phyloP scores from a whole-genome alignment of 176 grass and related monocot species.

The Musa schizocarpa region DNA sequence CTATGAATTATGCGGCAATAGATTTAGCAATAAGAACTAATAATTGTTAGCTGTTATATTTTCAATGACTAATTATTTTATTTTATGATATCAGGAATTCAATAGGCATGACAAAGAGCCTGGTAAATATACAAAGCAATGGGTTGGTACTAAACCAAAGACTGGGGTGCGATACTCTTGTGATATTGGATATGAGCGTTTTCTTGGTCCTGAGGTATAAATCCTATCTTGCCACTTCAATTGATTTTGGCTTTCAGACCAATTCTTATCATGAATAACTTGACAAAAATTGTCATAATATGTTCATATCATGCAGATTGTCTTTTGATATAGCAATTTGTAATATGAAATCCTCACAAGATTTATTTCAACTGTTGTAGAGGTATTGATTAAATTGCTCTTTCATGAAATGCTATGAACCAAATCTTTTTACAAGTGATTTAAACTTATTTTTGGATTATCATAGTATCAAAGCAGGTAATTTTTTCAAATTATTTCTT shows the following conservation, averaged over 20 bases:
- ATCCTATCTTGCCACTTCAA: neutral
- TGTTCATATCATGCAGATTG: too few species aligned
- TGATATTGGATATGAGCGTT: constrained; percentile 93
- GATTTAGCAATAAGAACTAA: neutral
- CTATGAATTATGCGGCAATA: neutral
- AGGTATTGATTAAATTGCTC: too few species aligned
- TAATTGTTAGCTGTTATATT: neutral
- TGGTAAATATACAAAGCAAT: constrained; percentile 75
- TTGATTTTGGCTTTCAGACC: neutral
- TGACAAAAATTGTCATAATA: neutral
- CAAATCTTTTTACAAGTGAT: too few species aligned
- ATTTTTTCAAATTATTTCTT: too few species aligned
- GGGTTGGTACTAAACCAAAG: constrained; percentile 77
- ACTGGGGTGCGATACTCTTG: constrained; percentile 68
- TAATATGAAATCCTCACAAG: too few species aligned
- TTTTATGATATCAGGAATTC: constrained; percentile 57
- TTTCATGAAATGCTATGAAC: too few species aligned
- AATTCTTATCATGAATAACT: neutral
- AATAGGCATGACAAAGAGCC: constrained; percentile 95
- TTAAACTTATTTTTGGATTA: too few species aligned
- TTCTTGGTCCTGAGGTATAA: constrained; percentile 86
- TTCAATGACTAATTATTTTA: neutral
- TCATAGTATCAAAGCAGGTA: too few species aligned
- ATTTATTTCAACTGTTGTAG: too few species aligned
- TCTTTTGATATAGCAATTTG: too few species aligned